Conservation (phyloP, 2,329 filamentous ascomycete genomes). For the Cercospora nicotianae region DNA sequence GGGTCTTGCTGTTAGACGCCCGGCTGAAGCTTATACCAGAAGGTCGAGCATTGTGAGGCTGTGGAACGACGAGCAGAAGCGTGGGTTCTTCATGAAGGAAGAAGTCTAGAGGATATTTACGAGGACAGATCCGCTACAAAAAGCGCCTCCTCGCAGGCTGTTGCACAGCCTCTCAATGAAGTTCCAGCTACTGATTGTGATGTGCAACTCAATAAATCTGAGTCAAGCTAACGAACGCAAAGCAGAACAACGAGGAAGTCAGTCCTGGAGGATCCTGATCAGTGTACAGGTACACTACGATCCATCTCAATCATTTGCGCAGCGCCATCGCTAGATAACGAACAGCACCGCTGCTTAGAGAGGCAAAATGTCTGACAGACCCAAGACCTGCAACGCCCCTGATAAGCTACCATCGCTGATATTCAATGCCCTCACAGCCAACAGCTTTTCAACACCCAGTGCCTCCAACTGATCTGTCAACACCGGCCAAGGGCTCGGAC, state of each 20-base stretch:
- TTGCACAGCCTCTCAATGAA: too few species aligned
- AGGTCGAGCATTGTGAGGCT: not conserved
- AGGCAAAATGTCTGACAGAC: conserved; percentile 5
- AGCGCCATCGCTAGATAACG: not conserved
- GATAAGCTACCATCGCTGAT: conserved; percentile 26
- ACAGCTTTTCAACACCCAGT: conserved; percentile 21
- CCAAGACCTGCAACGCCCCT: conserved; percentile 24
- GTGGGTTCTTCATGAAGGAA: not conserved
- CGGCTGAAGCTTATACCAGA: not conserved
- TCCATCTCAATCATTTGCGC: not conserved
- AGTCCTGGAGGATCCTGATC: too few species aligned
- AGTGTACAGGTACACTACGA: too few species aligned
- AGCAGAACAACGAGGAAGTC: too few species aligned
- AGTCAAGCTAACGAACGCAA: too few species aligned
- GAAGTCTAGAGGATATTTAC: not conserved
- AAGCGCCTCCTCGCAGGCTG: too few species aligned
- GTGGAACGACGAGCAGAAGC: not conserved
- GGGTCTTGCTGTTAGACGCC: not conserved
- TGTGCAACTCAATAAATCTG: too few species aligned
- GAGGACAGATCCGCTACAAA: too few species aligned
- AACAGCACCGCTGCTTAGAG: not conserved
- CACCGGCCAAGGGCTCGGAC: conserved; percentile 25
- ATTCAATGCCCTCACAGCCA: conserved; percentile 30
- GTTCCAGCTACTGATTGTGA: too few species aligned
- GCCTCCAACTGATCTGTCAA: conserved; percentile 21